Conservation (phyloP, 768 basidiomycete genomes). For the Rhizopogon sp. region DNA sequence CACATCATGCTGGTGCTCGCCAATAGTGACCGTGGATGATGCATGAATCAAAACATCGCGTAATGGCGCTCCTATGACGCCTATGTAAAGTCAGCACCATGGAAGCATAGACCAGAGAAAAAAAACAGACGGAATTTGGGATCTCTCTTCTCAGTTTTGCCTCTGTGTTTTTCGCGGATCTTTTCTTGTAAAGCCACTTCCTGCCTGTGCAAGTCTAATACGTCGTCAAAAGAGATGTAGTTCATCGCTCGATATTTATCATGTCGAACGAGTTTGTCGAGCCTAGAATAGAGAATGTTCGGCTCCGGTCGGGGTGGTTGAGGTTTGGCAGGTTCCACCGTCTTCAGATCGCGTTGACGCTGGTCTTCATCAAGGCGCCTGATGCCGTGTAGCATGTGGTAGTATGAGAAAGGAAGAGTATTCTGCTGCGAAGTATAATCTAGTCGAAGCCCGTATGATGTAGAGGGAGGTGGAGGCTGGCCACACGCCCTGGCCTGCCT, state of each 20-base stretch:
- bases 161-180: constrained; percentile 13
- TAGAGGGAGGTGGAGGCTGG: constrained; percentile 5
- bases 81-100: constrained; percentile 15
- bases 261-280: constrained; percentile 20
- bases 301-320: constrained; percentile 14
- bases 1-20: constrained; percentile 33
- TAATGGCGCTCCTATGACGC: constrained; percentile 32
- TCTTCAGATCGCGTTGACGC: neutral
- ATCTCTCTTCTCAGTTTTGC: constrained; percentile 16
- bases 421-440: neutral
- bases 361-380: constrained; percentile 1
- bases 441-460: constrained; percentile 6
- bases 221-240: constrained; percentile 15
- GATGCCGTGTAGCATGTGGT: neutral
- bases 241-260: constrained; percentile 21
- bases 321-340: constrained; percentile 5
- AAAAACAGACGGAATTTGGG: constrained; percentile 20
- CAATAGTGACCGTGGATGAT: constrained; percentile 27
- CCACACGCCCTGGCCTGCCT: constrained; percentile 26
- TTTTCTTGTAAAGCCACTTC: constrained; percentile 21
- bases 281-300: constrained; percentile 18
- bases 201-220: constrained; percentile 9
- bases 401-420: neutral
- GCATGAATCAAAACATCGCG: constrained; percentile 28
- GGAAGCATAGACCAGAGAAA: neutral